Evolutionary conservation across 306 rosid genomes (phyloP).

Genomic region (Quercus wislizeni): DNA sequence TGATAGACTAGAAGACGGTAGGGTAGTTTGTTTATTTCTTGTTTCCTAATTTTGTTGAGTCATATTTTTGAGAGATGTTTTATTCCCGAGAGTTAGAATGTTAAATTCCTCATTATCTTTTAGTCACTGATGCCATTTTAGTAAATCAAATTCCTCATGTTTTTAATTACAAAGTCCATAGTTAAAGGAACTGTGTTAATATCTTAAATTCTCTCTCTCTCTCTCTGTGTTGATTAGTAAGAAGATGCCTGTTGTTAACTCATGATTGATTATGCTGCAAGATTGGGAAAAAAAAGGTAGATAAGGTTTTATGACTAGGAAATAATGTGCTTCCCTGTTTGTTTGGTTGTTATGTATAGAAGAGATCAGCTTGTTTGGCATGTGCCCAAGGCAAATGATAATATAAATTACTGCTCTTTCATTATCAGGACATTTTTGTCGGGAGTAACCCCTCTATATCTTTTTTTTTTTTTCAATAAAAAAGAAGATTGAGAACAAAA

Average conservation of each 20-base stretch:
- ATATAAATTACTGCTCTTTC: neutral
- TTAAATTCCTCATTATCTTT: neutral
- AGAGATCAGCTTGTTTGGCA: neutral
- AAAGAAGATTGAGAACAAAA: neutral
- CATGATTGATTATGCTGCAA: neutral
- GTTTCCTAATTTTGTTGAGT: neutral
- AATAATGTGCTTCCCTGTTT: neutral
- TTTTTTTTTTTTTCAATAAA: neutral
- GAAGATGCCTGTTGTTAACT: conserved; percentile 8
- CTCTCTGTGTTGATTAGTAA: neutral
- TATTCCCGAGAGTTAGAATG: neutral
- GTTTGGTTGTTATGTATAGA: neutral
- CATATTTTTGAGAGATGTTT: neutral
- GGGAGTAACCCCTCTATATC: neutral
- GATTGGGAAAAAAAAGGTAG: neutral
- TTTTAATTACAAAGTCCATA: neutral
- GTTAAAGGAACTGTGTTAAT: neutral
- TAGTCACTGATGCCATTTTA: neutral
- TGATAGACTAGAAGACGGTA: neutral
- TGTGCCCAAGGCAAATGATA: neutral
- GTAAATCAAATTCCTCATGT: neutral
- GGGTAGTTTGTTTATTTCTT: neutral
- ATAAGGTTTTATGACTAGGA: neutral
- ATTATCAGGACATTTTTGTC: neutral
- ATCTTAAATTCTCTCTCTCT: neutral